Evolutionary conservation across 1,284 basidiomycete species (phyloP).

Genomic region (Taiwanofungus camphoratus): DNA sequence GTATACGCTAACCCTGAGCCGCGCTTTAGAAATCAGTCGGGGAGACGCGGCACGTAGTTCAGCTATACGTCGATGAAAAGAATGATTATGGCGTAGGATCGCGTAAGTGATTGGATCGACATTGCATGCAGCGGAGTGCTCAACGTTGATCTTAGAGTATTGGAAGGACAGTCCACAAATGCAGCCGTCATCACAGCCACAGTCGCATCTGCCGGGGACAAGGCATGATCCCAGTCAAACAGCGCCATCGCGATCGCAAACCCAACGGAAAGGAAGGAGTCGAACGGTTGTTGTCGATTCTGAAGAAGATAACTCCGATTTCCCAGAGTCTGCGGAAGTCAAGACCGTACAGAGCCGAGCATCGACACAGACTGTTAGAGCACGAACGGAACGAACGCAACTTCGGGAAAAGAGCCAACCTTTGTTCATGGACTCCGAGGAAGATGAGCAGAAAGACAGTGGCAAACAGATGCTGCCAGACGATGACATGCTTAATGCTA

Average conservation of each 20-base stretch:
- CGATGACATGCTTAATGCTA: constrained; percentile 5
- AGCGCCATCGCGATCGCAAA: constrained; percentile 4
- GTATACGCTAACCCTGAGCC: neutral
- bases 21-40: constrained; percentile 27
- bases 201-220: neutral
- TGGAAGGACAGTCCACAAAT: constrained; percentile 39
- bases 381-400: constrained; percentile 6
- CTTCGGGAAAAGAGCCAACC: constrained; percentile 17
- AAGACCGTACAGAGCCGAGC: constrained; percentile 3
- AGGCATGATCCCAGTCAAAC: constrained; percentile 6
- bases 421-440: constrained; percentile 24
- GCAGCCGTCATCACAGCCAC: constrained; percentile 14
- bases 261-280: constrained; percentile 12
- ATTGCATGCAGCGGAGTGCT: constrained; percentile 1
- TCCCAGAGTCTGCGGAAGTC: constrained; percentile 6
- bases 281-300: constrained; percentile 24
- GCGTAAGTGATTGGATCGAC: constrained; percentile 30
- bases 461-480: constrained; percentile 3
- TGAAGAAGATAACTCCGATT: constrained; percentile 28
- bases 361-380: constrained; percentile 1
- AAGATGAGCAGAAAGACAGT: constrained; percentile 12
- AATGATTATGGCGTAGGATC: constrained; percentile 53
- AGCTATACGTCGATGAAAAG: constrained; percentile 46
- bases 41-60: constrained; percentile 36
- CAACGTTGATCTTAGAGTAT: constrained; percentile 34